Base-by-base conservation (phyloP, 768 basidiomycete species). In the Lactarius indigo region DNA sequence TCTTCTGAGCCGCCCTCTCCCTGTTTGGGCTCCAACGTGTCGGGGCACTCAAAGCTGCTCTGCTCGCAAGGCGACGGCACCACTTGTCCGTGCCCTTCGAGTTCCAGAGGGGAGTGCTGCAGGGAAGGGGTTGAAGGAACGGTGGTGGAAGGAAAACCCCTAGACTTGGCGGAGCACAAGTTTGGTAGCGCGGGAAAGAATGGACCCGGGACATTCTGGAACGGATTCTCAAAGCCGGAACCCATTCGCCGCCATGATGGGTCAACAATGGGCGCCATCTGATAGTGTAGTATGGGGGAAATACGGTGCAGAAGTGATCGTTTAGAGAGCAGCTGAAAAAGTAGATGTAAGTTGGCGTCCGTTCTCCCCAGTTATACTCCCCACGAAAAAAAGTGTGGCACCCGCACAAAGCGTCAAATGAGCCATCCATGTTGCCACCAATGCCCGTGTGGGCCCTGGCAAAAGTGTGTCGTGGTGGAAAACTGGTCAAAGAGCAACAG, bases 121-220 rank as follows among this genome's bases (percentile, higher is more conserved):
- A 13, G 20, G 30, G 9, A 56, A 2, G 31, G 20, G 35, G 35
- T 58, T 7, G 37, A 58, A 39, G 31, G 31, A 26, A 37, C 17
- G 9, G 33, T 3, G 26, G 33, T 12, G 17, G 57, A 12, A 10
- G 33, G 35, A 6, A 39, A 2, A 13, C 9, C 17, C 6, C 18
- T 9, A 10, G 18, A 30, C 56, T 31, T 57, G 37, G 30, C 35
- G 31, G 37, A 15, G 4, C 57, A 18, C 39, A 67, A 54, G 26
- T 67, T 54, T 2, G 66, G 66, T 23, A 67, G 26, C 18, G 66
- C 61, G 57, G 17, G 39, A 35, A 67, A 59, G 26, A 63, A 67
- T n/a, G 1, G 66, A 10, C 66, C 66, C 0, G 66, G 62, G 23
- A 35, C 42, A 30, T 67, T 67, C 33, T 67, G 66, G 13, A 67